These are phyloP conservation scores for Mucor piriformis DNA, from an alignment of 371 early-diverging fungal species.

Conservation along the genomic window DNA sequence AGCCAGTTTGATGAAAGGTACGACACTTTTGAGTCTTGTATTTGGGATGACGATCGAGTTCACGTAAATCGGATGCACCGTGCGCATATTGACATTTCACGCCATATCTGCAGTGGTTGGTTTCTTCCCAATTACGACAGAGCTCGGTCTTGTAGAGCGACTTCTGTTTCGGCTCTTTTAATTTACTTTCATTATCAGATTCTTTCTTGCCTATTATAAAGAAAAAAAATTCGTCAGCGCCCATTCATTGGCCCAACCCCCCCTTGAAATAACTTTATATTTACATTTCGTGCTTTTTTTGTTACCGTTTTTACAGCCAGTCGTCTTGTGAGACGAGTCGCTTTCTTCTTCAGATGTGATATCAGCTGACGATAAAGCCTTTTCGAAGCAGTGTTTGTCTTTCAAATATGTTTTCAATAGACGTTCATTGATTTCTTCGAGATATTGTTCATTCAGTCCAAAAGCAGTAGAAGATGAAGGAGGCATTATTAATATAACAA, in stretches of 20 bases:
- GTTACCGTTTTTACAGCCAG: background rate
- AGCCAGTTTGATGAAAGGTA: slow-evolving; percentile 85
- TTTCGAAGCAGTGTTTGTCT: slow-evolving; percentile 1
- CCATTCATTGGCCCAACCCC: background rate
- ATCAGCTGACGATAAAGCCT: slow-evolving; percentile 3
- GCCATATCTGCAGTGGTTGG: slow-evolving; percentile 91
- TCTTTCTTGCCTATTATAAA: slow-evolving; percentile 8
- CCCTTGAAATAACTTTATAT: no score
- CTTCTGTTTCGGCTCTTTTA: slow-evolving; percentile 26
- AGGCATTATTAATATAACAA: no score
- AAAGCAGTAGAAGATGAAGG: no score
- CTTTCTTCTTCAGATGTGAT: slow-evolving; percentile 17
- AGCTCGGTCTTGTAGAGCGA: slow-evolving; percentile 96
- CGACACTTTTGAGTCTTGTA: slow-evolving; percentile 95
- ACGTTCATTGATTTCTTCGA: slow-evolving; percentile 23
- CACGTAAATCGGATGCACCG: slow-evolving; percentile 77
- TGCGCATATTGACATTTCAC: slow-evolving; percentile 98
- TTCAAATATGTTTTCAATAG: slow-evolving; percentile 15
- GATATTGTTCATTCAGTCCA: background rate
- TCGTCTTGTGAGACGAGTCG: background rate
- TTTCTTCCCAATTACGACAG: slow-evolving; percentile 90
- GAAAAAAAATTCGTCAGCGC: slow-evolving; percentile 6
- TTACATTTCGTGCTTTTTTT: background rate
- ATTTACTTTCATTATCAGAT: slow-evolving; percentile 7
- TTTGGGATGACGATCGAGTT: slow-evolving; percentile 90